Evolutionary conservation across 441 rosid genomes (phyloP), one percentile per base, ranked within the genome.

Genomic region (Gossypium gossypioides): DNA sequence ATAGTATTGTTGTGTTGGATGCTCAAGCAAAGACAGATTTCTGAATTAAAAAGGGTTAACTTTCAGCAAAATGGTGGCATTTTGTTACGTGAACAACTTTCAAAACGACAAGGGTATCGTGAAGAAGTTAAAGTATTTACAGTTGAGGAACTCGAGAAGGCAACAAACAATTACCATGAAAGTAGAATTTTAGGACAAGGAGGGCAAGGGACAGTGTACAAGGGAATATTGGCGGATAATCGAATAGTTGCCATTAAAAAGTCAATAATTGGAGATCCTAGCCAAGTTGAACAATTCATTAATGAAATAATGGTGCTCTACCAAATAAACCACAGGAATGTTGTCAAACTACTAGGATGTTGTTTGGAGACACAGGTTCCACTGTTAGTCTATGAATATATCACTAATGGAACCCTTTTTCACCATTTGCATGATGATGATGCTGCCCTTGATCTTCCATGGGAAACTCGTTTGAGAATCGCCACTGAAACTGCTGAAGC

Each of bases 1-100:
- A 16, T 52, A 8, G 59, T 65, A 0, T 76, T 66, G 48, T 0
- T 54, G 8, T 57, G 68, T 46, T 63, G 67, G 61, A 74, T 58
- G 40, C 7, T 71, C 44, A 75, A 48, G 59, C 75, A 65, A 69
- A 69, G 77, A 64, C 69, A 75, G 52, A 19, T 72, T 6, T 46
- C 72, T n/a, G 78, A 67, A 62, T 68, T 70, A 0, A 82, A 65
- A 46, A 75, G 79, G 68, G 75, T 71, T 16, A 65, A 72, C 48
- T 86, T 84, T 71, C 55, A 66, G 42, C 77, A 84, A 74, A 86
- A 86, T 67, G 89, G 89, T 3, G 89, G 89, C 8, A 13, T 75
- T 7, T 22, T 86, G 69, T 46, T 82, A 27, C 81, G 69, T 9
- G 78, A 79, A 42, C 68, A 72, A 12, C 74, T 80, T 34, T 69